Base-by-base conservation (phyloP, 352 stramenopile genomes). In the Globisporangium sylvaticum region DNA sequence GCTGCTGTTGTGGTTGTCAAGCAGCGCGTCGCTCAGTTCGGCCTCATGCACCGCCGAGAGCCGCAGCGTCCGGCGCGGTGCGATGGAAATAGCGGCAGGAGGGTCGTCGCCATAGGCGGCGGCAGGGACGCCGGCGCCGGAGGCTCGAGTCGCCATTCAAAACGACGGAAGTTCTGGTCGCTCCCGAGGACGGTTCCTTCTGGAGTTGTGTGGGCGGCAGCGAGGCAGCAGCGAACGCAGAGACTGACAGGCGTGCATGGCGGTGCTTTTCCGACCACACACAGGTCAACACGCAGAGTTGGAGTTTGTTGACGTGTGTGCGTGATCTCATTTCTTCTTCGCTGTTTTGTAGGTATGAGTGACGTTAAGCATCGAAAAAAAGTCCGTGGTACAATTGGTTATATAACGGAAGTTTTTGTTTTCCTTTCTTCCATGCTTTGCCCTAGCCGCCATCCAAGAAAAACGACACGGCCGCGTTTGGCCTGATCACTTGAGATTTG, bases 1-100 rank as follows among this genome's bases (percentile, higher is more conserved):
- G 56, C 25, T 63, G 58, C 25, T 63, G 58, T 39, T 63, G 39
- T n/a, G 34, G 10, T 18, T 34, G 14, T 50, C 10, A 32, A 61
- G 55, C 20, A 61, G 31, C 31, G 5, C 31, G 10, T 61, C 55
- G n/a, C 31, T 61, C 20, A 61, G 55, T 12, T 61, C 55, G 31
- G 24, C 15, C 18, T 64, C 58, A 15, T 44, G 18, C 42, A 55
- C 58, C 58, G 37, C 58, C 25, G 58, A 42, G 5, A 56, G 58
- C 8, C 18, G 58, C 24, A 37, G 44, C 20, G 58, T 15, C 20
- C 24, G 34, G 24, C 57, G 18, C 58, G 39, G 10, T 64, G 34
- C 34, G 6, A 37, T 12, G 14, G 37, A 58, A 58, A 58, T 25
- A 39, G 25, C 53, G 31, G 10, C 8, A 34, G 53, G n/a, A 31